These are phyloP conservation scores for Fraxinus paxiana DNA, from an alignment of 305 asterid genomes.

Conservation along the genomic window DNA sequence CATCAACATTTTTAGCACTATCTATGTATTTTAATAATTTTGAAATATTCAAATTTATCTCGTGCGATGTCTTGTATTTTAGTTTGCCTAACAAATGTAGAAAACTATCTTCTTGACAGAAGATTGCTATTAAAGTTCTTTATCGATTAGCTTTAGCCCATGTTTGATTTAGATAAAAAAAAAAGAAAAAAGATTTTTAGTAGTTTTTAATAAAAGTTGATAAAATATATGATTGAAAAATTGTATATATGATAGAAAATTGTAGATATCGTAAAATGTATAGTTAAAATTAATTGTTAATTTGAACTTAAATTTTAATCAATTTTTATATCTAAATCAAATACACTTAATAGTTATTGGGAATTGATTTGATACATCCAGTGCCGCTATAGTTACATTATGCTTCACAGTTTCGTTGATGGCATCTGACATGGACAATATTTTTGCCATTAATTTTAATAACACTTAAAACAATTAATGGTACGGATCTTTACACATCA, in stretches of 20 bases:
- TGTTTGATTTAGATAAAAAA: background rate
- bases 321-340: background rate
- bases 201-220: too few relatives aligned
- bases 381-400: too few relatives aligned
- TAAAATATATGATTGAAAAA: background rate
- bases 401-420: too few relatives aligned
- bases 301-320: background rate
- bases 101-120: background rate
- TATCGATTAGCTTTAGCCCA: background rate
- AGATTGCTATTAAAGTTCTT: background rate
- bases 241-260: too few relatives aligned
- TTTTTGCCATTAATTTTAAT: too few relatives aligned
- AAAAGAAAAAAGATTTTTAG: too few relatives aligned
- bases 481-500: too few relatives aligned
- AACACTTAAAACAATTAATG: too few relatives aligned
- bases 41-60: too few relatives aligned
- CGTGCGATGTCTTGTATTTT: background rate
- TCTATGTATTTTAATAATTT: too few relatives aligned
- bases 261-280: background rate
- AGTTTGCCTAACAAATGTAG: background rate
- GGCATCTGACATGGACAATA: too few relatives aligned
- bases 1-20: background rate
- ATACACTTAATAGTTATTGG: background rate
- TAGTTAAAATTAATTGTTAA: too few relatives aligned
- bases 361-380: background rate